Evolutionary conservation across 441 rosid genomes (phyloP), one percentile per base, ranked within the genome.

Genomic region (Adansonia madagascariensis): DNA sequence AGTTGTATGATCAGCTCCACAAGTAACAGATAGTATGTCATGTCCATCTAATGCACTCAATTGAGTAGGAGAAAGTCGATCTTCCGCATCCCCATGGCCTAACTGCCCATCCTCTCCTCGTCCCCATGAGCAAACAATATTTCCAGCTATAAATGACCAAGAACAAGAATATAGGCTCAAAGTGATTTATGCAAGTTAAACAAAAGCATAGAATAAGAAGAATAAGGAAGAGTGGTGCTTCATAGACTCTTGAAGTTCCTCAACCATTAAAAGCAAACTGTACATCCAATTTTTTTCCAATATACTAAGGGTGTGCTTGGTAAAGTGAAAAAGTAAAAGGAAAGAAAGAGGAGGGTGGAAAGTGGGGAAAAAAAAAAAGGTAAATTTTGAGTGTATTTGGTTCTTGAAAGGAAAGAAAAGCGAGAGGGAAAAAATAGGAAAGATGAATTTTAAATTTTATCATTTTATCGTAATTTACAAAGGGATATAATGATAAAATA

Each of bases 51-150:
- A 84, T 12, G 92, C 90, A 76, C 96, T 88, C 79, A 94, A 80
- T 4, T 84, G 92, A 39, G 98, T 94, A 0, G 99, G 98, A 69
- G 84, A 84, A 75, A 84, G 88, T 27, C 97, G 88, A 82, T 96
- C 99, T 72, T 87, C 96, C 2, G 98, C 98, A 87, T 94, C 98
- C 31, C 99, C 99, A 73, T 84, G 98, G 53, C 99, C 99, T 83
- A 96, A 85, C 78, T 94, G 99, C 71, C 99, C 99, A 81, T 96
- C 99, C 80, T 94, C 99, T 50, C 99, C 99, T 84, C 98, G 78
- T 71, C 99, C 99, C 98, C 96, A 94, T 4, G 99, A 87, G 84
- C 99, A 96, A 76, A 96, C 91, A 56, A 89, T 80, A 82, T 90
- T 88, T 77, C 94, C 99, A 87, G 98, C 99, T 96, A 91, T 53